phyloP scores from a whole-genome alignment of 2,329 filamentous ascomycete genomes.

The Colletotrichum acutatum region DNA sequence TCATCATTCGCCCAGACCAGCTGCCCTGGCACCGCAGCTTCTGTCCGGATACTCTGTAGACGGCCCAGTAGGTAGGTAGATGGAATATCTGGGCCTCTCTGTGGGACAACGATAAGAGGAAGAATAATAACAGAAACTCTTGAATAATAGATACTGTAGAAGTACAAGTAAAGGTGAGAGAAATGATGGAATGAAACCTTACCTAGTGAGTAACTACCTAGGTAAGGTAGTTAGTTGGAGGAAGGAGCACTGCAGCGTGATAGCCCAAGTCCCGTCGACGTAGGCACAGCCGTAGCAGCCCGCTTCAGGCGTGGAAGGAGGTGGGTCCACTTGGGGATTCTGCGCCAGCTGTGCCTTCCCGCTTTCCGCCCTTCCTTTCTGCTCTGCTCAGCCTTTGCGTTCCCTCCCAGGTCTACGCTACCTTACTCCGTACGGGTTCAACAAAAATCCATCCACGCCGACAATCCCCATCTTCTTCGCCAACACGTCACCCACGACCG shows the following conservation, averaged over 20 bases:
- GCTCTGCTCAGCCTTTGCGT: background rate
- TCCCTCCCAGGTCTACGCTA: background rate
- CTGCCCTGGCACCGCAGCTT: background rate
- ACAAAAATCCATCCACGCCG: conserved; percentile 8
- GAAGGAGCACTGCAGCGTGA: background rate
- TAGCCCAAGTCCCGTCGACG: background rate
- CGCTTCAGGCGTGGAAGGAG: background rate
- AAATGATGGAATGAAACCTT: background rate
- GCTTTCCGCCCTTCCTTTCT: background rate
- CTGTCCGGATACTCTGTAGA: background rate
- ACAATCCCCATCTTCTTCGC: background rate
- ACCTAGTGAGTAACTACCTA: too few species aligned
- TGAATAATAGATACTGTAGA: background rate
- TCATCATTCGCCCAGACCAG: conserved; percentile 20
- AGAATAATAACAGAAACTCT: background rate
- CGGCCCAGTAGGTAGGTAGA: too few species aligned
- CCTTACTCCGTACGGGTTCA: background rate
- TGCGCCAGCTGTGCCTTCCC: conserved; percentile 1
- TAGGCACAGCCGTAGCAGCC: background rate
- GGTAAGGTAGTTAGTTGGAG: too few species aligned
- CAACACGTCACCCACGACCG: conserved; percentile 8
- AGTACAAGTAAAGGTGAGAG: background rate
- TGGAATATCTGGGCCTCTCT: background rate
- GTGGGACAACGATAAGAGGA: background rate
- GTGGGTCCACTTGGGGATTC: background rate